Conservation (phyloP, 306 rosid genomes). For the Dalbergia oliveri region DNA sequence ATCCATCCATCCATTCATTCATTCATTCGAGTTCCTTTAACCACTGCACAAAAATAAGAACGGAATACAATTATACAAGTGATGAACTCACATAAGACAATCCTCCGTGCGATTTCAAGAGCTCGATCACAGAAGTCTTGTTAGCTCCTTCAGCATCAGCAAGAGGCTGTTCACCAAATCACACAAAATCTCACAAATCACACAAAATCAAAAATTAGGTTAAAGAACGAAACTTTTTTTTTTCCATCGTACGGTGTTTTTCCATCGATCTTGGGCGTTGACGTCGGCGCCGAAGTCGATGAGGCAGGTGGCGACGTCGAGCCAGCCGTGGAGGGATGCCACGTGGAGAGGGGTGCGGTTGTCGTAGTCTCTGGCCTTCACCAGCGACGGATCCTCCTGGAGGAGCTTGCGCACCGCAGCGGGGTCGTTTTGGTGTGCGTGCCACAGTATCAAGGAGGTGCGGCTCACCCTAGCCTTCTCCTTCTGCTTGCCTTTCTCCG, state of each 20-base stretch:
- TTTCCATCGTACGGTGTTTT: conserved; percentile 85
- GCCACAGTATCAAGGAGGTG: conserved; percentile 92
- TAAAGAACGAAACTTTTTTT: background rate
- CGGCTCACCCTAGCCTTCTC: conserved; percentile 91
- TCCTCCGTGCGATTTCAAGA: conserved; percentile 82
- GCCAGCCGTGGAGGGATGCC: conserved; percentile 94
- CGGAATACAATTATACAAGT: background rate
- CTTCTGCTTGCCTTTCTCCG: conserved; percentile 61
- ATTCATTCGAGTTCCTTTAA: background rate
- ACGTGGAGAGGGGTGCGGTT: conserved; percentile 95
- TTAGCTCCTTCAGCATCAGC: conserved; percentile 99
- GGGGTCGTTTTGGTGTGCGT: conserved; percentile 92
- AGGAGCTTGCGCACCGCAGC: conserved; percentile 91
- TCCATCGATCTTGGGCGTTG: conserved; percentile 99
- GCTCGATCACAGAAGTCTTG: conserved; percentile 68
- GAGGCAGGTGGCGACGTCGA: conserved; percentile 82
- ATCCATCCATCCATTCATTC: background rate
- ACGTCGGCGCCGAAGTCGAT: conserved; percentile 88
- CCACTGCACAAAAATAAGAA: background rate
- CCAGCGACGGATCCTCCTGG: conserved; percentile 85
- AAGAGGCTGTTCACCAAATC: conserved; percentile 68
- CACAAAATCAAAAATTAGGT: background rate
- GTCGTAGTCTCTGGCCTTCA: conserved; percentile 88
- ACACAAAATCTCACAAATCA: conserved; percentile 4
- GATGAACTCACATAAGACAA: conserved; percentile 79